Conservation (phyloP, 148 eudicot species). For the Cornus kousa region DNA sequence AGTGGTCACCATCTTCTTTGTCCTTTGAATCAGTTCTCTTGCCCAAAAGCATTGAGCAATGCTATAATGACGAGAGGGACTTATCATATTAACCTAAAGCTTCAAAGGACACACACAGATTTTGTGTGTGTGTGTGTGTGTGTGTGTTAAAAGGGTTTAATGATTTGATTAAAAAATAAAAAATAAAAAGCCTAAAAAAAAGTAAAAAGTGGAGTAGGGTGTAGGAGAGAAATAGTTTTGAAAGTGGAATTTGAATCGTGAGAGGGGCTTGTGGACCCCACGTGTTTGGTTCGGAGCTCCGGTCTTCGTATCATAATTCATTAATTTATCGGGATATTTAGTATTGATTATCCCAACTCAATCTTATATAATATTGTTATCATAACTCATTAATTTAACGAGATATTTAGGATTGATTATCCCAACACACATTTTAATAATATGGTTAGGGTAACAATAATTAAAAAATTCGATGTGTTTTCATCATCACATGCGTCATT, state of each 20-base stretch:
- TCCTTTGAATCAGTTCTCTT: conserved; percentile 23
- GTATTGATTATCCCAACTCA: background rate
- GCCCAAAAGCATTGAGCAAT: background rate
- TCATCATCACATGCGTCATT: background rate
- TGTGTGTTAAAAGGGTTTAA: no score
- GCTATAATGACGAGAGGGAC: background rate
- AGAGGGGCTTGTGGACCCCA: background rate
- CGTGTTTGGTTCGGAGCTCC: background rate
- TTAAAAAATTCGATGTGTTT: background rate
- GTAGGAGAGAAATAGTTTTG: background rate
- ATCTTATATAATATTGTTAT: background rate
- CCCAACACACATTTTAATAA: background rate
- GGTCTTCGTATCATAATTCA: no score
- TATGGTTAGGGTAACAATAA: background rate
- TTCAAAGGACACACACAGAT: background rate
- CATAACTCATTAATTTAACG: background rate
- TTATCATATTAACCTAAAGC: background rate
- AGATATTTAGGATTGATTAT: background rate
- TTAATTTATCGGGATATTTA: background rate
- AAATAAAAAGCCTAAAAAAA: no score
- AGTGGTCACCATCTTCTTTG: conserved; percentile 34
- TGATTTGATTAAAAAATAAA: background rate
- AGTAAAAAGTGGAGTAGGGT: no score
- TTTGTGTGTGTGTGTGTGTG: no score
- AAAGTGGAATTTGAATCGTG: no score